Evolutionary conservation across 2,329 filamentous ascomycete genomes (phyloP).

Genomic region (Tolypocladium album): DNA sequence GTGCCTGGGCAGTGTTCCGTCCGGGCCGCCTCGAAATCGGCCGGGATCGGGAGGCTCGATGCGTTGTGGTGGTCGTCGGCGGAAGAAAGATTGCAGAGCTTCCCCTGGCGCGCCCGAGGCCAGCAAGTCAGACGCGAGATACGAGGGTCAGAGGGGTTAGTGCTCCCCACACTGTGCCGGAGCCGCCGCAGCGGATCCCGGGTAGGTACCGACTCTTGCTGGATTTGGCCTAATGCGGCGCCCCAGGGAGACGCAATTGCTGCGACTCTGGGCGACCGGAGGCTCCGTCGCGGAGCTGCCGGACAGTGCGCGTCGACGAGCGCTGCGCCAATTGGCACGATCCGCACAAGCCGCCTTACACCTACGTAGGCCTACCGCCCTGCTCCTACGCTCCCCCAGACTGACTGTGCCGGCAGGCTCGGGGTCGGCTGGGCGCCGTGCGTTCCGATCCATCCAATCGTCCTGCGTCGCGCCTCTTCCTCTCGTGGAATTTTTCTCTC

Average conservation of each 20-base stretch:
- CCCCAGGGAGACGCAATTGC: background rate
- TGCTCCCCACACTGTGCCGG: background rate
- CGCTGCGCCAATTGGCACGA: background rate
- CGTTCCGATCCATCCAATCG: background rate
- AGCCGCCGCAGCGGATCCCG: background rate
- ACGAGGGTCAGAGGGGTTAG: background rate
- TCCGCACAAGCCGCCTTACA: too few species aligned
- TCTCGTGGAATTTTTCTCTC: background rate
- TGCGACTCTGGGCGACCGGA: background rate
- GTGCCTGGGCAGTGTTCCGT: background rate
- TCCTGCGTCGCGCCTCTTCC: background rate
- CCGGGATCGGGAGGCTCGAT: background rate
- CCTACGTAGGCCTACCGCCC: too few species aligned
- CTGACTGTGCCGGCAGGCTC: background rate
- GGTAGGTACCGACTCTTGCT: background rate
- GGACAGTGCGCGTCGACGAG: background rate
- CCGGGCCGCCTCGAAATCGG: background rate
- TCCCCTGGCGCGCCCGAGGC: background rate
- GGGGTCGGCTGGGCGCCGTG: background rate
- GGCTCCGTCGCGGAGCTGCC: background rate
- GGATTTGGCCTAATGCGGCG: background rate
- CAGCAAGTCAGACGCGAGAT: background rate
- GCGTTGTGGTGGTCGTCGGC: background rate
- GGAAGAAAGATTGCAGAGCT: background rate
- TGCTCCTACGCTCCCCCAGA: background rate